These are phyloP conservation scores for Striga hermonthica DNA, from an alignment of 305 asterid genomes.

Conservation along the genomic window DNA sequence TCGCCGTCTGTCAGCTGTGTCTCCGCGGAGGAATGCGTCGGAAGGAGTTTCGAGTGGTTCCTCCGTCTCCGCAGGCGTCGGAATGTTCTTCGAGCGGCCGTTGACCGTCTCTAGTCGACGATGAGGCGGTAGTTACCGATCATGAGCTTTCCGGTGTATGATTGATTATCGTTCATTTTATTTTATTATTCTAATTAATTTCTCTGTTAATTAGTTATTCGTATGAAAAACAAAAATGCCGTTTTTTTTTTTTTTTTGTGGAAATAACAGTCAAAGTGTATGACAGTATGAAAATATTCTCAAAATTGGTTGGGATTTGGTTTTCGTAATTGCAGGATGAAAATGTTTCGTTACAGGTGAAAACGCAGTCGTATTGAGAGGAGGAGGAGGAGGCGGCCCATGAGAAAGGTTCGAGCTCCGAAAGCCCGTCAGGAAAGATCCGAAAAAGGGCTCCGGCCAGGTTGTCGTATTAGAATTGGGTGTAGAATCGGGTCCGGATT, in stretches of 20 bases:
- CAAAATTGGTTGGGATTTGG: background rate
- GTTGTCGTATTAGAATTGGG: background rate
- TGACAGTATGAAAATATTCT: background rate
- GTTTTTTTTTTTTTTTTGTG: background rate
- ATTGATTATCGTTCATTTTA: background rate
- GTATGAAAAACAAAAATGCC: background rate
- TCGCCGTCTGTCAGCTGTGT: slow-evolving; percentile 48
- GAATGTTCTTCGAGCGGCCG: slow-evolving; percentile 34
- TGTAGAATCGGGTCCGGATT: slow-evolving; percentile 19
- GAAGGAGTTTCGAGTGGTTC: slow-evolving; percentile 33
- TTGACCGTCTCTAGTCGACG: slow-evolving; percentile 26
- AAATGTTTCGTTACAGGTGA: background rate
- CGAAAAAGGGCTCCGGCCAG: slow-evolving; percentile 24
- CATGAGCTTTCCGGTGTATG: slow-evolving; percentile 23
- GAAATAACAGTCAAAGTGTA: background rate
- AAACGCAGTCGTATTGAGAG: background rate
- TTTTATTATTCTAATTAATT: background rate
- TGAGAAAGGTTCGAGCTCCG: background rate
- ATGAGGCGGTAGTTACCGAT: no score
- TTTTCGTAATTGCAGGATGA: slow-evolving; percentile 29
- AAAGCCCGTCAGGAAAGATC: slow-evolving; percentile 12
- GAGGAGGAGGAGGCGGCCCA: slow-evolving; percentile 18
- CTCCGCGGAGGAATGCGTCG: slow-evolving; percentile 2
- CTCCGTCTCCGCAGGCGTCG: slow-evolving; percentile 52
- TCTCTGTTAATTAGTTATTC: no score